phyloP scores from a whole-genome alignment of 371 early-diverging fungal genomes.

The Saksenaea oblongispora region DNA sequence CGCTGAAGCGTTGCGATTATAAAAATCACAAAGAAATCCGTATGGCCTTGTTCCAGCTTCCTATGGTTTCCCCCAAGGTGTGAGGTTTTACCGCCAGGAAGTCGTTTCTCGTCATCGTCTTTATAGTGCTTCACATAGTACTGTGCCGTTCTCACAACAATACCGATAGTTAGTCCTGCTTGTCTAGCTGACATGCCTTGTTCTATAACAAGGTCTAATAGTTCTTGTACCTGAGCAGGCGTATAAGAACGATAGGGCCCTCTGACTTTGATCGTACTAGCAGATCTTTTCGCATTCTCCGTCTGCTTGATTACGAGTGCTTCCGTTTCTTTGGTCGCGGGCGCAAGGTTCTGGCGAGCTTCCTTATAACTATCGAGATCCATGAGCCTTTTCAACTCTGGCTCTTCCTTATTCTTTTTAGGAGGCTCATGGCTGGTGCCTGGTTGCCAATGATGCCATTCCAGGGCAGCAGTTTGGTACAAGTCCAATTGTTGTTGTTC shows the following conservation, averaged over 20 bases:
- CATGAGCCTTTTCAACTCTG: conserved; percentile 10
- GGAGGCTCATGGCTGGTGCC: not conserved
- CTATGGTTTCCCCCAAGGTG: not conserved
- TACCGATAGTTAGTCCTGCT: conserved; percentile 8
- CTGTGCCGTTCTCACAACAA: conserved; percentile 11
- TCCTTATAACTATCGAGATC: conserved; percentile 8
- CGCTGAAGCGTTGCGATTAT: not conserved
- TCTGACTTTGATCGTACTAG: not conserved
- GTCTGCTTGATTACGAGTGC: not conserved
- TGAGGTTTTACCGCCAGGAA: not conserved
- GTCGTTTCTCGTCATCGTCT: conserved; percentile 10
- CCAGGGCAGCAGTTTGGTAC: conserved; percentile 7
- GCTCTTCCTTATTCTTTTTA: not conserved
- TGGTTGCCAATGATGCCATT: conserved; percentile 19
- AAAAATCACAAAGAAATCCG: conserved; percentile 8
- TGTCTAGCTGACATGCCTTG: conserved; percentile 13
- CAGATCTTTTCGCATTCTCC: not conserved
- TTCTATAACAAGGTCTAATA: conserved; percentile 18
- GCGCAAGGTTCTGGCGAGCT: not conserved
- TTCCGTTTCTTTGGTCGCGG: not conserved
- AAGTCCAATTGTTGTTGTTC: not conserved
- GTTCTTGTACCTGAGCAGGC: conserved; percentile 14
- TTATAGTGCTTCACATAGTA: conserved; percentile 12
- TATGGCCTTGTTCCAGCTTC: conserved; percentile 9
- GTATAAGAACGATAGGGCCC: conserved; percentile 11